Base-by-base conservation (phyloP, 495 filamentous ascomycete genomes). In the Daldinia childiae region DNA sequence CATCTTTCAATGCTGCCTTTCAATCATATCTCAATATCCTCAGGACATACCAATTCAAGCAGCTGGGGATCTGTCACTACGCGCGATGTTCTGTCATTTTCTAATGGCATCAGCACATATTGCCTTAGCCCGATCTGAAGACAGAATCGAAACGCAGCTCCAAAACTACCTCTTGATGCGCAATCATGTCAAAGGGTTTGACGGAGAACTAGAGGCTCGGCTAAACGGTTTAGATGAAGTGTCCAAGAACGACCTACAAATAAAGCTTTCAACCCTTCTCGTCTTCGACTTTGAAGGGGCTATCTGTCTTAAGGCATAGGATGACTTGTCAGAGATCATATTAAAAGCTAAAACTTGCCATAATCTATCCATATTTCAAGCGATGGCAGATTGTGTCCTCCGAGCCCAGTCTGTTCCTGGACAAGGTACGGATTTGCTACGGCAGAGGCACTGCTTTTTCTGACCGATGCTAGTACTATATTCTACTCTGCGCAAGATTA, bases 241-340 rank as follows among this genome's bases (percentile, higher is more conserved):
- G 11, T 79, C 75, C 2, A 77, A 77, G 41, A 71, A 74, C 11
- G 90, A 92, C 73, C 82, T 92, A 61, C 73, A 82, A 21, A 76
- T 81, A 8, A 93, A 91, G 71, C 84, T 92, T 60, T 82, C 86
- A 36, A 84, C 84, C 21, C 79, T 95, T 11, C 77, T 93, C 5
- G 85, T 88, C 1, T 91, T 92, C 72, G 89, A 93, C 67, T 90
- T 95, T 69, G 93, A 95, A 80, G 90, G 88, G n/a, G 86, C 88
- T 11, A 80, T 89, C 24, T 81, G 82, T 17, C 80, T 97, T 5
- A 86, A 89, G 68, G 79, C 86, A 17, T 95, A 91, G 91, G 86
- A 90, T 65, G 83, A 82, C 57, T 77, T 94, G n/a, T 82, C 84
- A 32, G 77, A 79, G 5, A 85, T 92, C 11, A 83, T 94, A 32